phyloP scores from a whole-genome alignment of 2,329 filamentous ascomycete species.

The Phaeoacremonium minimum region DNA sequence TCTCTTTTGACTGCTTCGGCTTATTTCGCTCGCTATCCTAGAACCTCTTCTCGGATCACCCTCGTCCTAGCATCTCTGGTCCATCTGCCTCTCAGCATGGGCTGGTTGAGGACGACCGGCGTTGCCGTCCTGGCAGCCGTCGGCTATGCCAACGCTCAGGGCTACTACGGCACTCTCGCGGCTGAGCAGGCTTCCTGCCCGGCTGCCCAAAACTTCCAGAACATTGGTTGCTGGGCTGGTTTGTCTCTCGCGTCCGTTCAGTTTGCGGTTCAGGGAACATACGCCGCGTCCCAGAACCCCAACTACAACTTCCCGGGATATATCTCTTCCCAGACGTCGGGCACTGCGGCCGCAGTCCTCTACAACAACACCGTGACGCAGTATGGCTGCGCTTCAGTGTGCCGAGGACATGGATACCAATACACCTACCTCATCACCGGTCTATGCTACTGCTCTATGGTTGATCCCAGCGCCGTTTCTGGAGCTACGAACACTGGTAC shows the following conservation, averaged over 20 bases:
- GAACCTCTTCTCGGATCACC: too few relatives aligned
- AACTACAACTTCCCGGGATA: background rate
- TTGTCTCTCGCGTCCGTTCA: background rate
- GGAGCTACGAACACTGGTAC: too few relatives aligned
- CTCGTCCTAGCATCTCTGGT: too few relatives aligned
- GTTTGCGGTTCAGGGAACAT: background rate
- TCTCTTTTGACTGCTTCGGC: too few relatives aligned
- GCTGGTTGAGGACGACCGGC: slow-evolving; percentile 1
- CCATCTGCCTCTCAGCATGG: too few relatives aligned
- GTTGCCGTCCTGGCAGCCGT: slow-evolving; percentile 2
- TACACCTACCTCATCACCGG: background rate
- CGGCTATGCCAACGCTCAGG: slow-evolving; percentile 1
- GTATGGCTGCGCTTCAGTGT: background rate
- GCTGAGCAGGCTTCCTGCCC: background rate
- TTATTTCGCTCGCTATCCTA: too few relatives aligned
- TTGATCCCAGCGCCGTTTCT: slow-evolving; percentile 6
- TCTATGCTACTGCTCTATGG: slow-evolving; percentile 18
- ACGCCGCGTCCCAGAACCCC: background rate
- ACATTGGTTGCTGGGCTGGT: background rate
- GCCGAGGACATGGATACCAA: slow-evolving; percentile 1
- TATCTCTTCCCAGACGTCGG: too few relatives aligned
- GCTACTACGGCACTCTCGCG: background rate
- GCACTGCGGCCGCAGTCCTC: background rate
- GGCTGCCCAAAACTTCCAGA: background rate
- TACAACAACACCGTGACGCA: background rate